Evolutionary conservation across 345 rosid species (phyloP).

Genomic region (Streptanthus diversifolius): DNA sequence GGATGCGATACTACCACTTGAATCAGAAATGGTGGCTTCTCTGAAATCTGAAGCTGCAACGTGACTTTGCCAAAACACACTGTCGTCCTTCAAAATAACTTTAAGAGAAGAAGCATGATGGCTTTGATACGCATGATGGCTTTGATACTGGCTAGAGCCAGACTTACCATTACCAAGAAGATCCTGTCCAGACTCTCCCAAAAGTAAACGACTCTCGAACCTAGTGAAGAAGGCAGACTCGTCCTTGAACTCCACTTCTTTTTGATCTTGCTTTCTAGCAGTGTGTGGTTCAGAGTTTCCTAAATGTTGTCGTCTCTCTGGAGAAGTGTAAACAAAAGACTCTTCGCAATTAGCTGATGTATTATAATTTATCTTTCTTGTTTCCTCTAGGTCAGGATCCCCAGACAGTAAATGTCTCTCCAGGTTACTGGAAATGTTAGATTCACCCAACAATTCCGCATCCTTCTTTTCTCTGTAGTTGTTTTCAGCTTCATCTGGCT

Average conservation of each 20-base stretch:
- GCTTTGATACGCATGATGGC: slow-evolving; percentile 6
- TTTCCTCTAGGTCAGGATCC: neutral
- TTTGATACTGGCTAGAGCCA: neutral
- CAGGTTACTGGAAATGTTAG: neutral
- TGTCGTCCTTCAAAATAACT: neutral
- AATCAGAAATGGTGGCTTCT: neutral
- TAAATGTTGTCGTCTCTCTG: neutral
- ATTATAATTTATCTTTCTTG: neutral
- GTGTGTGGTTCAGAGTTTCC: neutral
- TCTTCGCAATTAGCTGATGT: neutral
- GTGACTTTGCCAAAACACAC: neutral
- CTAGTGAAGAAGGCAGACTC: slow-evolving; percentile 13
- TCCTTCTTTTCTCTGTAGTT: neutral
- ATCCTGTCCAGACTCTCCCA: slow-evolving; percentile 12
- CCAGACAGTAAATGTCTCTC: neutral
- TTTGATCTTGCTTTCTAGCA: neutral
- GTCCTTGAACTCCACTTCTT: slow-evolving; percentile 1
- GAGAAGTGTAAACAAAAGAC: neutral
- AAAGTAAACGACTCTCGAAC: neutral
- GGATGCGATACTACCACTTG: neutral
- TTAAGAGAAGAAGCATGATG: neutral
- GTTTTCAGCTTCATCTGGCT: neutral
- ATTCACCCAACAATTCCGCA: slow-evolving; percentile 8
- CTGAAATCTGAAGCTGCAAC: neutral
- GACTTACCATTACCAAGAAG: neutral